Conservation (phyloP, 257 asterid species). For the Solanum rostratum region DNA sequence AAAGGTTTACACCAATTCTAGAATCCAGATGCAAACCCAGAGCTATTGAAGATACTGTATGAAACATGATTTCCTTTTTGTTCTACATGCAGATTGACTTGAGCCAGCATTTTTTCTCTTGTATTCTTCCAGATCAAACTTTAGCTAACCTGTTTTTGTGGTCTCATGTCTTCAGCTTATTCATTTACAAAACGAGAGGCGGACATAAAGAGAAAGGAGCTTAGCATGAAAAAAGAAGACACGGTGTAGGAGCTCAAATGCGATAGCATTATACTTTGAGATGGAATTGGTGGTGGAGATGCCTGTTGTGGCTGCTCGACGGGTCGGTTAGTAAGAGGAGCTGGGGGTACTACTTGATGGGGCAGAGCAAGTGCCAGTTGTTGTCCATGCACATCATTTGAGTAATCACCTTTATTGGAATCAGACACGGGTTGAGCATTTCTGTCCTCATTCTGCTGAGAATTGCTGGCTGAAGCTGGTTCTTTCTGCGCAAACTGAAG, state of each 20-base stretch:
- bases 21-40: background rate
- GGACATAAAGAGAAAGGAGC: background rate
- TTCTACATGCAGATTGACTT: background rate
- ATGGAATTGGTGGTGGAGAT: constrained; percentile 45
- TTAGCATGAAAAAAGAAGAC: background rate
- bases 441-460: constrained; percentile 8
- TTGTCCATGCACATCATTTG: constrained; percentile 41
- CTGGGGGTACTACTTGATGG: constrained; percentile 55
- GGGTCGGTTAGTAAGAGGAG: constrained; percentile 28
- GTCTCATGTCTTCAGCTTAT: background rate
- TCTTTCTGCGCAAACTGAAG: constrained; percentile 6
- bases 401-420: constrained; percentile 35
- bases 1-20: background rate
- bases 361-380: constrained; percentile 85
- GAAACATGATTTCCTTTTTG: background rate
- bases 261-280: constrained; percentile 41
- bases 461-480: constrained; percentile 1
- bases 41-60: background rate
- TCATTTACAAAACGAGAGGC: background rate
- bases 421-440: constrained; percentile 28
- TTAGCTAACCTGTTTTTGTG: background rate
- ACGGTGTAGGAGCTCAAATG: background rate
- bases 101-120: background rate
- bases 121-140: background rate
- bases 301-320: constrained; percentile 52